Evolutionary conservation across 148 eudicot genomes (phyloP).

Genomic region (Cornus suecica): DNA sequence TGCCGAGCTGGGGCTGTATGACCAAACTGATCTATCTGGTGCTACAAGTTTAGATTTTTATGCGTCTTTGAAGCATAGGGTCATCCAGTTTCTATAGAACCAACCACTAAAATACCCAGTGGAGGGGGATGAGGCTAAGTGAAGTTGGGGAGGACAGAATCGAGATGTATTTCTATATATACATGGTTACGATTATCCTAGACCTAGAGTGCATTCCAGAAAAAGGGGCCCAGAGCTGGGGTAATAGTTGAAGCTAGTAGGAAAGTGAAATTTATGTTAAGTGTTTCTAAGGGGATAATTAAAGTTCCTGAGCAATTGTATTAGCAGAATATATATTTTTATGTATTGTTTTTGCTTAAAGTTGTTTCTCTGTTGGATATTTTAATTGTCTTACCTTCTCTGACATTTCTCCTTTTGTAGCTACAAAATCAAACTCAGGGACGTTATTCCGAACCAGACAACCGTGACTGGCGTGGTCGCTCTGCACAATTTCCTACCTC

Average conservation of each 20-base stretch:
- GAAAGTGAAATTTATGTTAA: too few species aligned
- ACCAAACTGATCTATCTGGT: not conserved
- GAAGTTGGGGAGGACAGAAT: too few species aligned
- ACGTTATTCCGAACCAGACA: constrained; percentile 80
- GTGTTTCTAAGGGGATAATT: not conserved
- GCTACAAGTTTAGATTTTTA: not conserved
- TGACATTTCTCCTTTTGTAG: constrained; percentile 25
- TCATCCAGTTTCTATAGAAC: too few species aligned
- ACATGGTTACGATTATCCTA: too few species aligned
- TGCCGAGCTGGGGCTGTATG: not conserved
- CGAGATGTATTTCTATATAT: too few species aligned
- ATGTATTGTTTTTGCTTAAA: not conserved
- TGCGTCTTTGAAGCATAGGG: not conserved
- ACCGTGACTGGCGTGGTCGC: constrained; percentile 89
- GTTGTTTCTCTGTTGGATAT: not conserved
- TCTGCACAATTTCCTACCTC: constrained; percentile 51
- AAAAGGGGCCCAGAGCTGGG: too few species aligned
- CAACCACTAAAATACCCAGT: too few species aligned
- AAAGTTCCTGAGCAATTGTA: not conserved
- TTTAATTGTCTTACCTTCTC: not conserved
- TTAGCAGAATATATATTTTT: not conserved
- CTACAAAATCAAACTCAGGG: constrained; percentile 44
- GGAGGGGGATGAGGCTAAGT: too few species aligned
- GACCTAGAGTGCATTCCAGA: too few species aligned
- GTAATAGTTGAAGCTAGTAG: too few species aligned